These are phyloP conservation scores for Sphaerulina musiva DNA, from an alignment of 2,329 filamentous ascomycete species.

Conservation along the genomic window DNA sequence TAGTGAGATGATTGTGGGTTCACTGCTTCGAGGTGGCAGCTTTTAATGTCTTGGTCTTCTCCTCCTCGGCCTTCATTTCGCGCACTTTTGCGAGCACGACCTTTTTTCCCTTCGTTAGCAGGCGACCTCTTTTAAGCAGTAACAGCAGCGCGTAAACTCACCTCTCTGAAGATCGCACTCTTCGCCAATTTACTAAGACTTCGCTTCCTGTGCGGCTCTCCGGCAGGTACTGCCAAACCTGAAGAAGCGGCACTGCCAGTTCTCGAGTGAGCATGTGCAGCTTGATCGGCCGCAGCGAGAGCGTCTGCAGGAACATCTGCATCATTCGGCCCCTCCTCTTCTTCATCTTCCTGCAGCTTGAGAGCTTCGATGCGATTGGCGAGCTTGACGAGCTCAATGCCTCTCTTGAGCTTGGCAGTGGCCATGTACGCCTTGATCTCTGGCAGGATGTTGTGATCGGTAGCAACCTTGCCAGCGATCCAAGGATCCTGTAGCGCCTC, in stretches of 20 bases:
- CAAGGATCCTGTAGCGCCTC: slow-evolving; percentile 46
- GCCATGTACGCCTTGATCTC: slow-evolving; percentile 94
- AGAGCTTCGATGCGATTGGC: slow-evolving; percentile 91
- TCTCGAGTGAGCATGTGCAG: slow-evolving; percentile 13
- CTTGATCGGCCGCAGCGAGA: slow-evolving; percentile 49
- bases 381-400: slow-evolving; percentile 93
- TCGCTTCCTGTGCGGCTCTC: slow-evolving; percentile 39
- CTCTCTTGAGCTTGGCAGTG: slow-evolving; percentile 81
- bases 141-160: slow-evolving; percentile 36
- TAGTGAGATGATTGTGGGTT: neutral
- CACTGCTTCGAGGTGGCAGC: slow-evolving; percentile 16
- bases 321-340: slow-evolving; percentile 57
- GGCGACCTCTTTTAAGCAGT: neutral
- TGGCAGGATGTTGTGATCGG: slow-evolving; percentile 92
- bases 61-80: slow-evolving; percentile 83
- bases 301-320: slow-evolving; percentile 58
- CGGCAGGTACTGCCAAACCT: slow-evolving; percentile 23
- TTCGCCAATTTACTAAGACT: slow-evolving; percentile 55
- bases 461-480: slow-evolving; percentile 85
- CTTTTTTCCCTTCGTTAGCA: slow-evolving; percentile 15
- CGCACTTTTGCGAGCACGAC: slow-evolving; percentile 80
- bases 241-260: slow-evolving; percentile 10
- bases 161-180: slow-evolving; percentile 81
- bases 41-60: slow-evolving; percentile 37
- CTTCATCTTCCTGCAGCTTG: slow-evolving; percentile 86